phyloP scores from a whole-genome alignment of 305 asterid species.

The Ilex paraguariensis region DNA sequence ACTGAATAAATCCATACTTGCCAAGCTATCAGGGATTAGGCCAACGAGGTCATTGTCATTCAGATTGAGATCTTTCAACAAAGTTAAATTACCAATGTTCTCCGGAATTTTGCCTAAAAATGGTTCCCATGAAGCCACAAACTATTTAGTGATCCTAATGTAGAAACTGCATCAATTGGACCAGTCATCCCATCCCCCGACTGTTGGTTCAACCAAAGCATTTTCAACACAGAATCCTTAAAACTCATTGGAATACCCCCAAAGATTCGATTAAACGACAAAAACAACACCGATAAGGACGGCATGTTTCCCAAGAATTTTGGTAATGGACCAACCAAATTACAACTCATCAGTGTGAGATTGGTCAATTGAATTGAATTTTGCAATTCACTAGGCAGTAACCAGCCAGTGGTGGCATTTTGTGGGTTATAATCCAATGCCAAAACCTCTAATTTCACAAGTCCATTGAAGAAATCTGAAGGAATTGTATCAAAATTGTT shows the following conservation, averaged over 20 bases:
- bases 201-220: constrained; percentile 73
- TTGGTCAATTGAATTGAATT: constrained; percentile 67
- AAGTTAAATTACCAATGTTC: constrained; percentile 49
- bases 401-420: constrained; percentile 65
- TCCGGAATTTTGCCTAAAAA: constrained; percentile 70
- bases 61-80: constrained; percentile 53
- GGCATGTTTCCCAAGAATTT: constrained; percentile 67
- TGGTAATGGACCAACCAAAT: constrained; percentile 75
- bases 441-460: constrained; percentile 62
- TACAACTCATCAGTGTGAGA: constrained; percentile 55
- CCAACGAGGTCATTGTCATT: constrained; percentile 79
- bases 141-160: constrained; percentile 59
- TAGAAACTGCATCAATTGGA: constrained; percentile 49
- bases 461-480: constrained; percentile 73
- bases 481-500: constrained; percentile 74
- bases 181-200: constrained; percentile 60
- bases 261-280: constrained; percentile 52
- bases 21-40: constrained; percentile 56
- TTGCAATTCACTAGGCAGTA: constrained; percentile 51
- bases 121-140: constrained; percentile 88
- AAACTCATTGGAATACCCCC: constrained; percentile 71
- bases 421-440: constrained; percentile 75
- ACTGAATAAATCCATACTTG: constrained; percentile 35
- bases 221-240: constrained; percentile 39
- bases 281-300: constrained; percentile 59